phyloP scores from a whole-genome alignment of 805 yeast genomes.

The Sugiyamaella mastotermitis region DNA sequence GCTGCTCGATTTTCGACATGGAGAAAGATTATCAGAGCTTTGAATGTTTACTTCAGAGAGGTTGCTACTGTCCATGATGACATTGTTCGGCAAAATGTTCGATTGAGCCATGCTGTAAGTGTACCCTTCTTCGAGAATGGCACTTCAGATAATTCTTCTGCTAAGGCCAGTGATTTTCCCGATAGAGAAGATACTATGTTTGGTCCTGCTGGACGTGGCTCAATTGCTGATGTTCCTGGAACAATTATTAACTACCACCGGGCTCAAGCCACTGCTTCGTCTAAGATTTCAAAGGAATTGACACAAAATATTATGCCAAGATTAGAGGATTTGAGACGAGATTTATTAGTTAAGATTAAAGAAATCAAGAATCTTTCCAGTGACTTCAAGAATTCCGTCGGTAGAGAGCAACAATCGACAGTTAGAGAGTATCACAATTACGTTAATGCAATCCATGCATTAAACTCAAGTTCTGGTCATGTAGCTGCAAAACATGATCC shows the following conservation, averaged over 20 bases:
- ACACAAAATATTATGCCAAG: constrained; percentile 58
- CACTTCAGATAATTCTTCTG: constrained; percentile 22
- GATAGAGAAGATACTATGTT: constrained; percentile 44
- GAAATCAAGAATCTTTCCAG: constrained; percentile 78
- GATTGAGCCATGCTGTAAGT: constrained; percentile 72
- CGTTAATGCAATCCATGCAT: constrained; percentile 55
- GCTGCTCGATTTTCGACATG: constrained; percentile 82
- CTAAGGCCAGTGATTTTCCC: constrained; percentile 23
- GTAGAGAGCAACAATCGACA: constrained; percentile 62
- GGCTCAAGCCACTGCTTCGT: constrained; percentile 52
- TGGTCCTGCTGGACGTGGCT: constrained; percentile 69
- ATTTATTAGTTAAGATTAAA: constrained; percentile 74
- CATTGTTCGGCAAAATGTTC: constrained; percentile 70
- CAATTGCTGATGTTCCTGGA: constrained; percentile 78
- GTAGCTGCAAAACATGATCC: constrained; percentile 69
- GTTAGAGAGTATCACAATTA: constrained; percentile 50
- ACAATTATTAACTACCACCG: constrained; percentile 61
- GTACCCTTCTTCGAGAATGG: constrained; percentile 41
- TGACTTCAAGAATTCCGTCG: constrained; percentile 75
- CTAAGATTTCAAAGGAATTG: constrained; percentile 53
- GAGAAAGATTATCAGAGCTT: constrained; percentile 71
- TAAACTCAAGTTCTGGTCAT: constrained; percentile 39
- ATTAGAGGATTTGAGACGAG: constrained; percentile 63
- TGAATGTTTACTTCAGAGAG: constrained; percentile 70
- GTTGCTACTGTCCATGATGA: constrained; percentile 85